These are phyloP conservation scores for Citrus reticulata DNA, from an alignment of 345 rosid genomes.

Conservation along the genomic window DNA sequence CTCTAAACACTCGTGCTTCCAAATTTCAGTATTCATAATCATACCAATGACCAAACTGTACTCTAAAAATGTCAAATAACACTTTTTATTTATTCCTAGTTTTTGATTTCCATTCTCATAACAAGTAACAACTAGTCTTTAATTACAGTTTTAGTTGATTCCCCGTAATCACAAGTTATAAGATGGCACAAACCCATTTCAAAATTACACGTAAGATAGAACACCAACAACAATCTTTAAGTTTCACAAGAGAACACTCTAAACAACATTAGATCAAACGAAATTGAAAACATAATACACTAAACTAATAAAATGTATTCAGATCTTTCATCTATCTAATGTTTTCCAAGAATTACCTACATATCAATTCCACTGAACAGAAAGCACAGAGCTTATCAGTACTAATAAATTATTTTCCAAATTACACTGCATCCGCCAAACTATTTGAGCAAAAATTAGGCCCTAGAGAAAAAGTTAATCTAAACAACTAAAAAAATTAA, in stretches of 20 bases:
- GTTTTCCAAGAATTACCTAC: background rate
- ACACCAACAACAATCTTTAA: background rate
- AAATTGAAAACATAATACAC: background rate
- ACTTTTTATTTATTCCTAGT: background rate
- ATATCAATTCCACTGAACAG: background rate
- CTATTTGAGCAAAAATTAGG: background rate
- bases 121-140: too few relatives aligned
- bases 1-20: background rate
- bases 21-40: background rate
- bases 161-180: background rate
- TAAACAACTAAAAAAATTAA: background rate
- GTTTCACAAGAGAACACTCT: background rate
- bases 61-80: background rate
- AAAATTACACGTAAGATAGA: background rate
- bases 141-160: too few relatives aligned
- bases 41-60: background rate
- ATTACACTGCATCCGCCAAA: background rate
- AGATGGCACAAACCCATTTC: background rate
- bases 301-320: background rate
- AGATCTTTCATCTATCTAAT: background rate
- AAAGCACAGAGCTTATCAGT: background rate
- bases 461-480: background rate
- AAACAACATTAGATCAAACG: background rate
- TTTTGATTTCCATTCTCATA: background rate
- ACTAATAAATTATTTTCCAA: background rate